Evolutionary conservation across 345 rosid genomes (phyloP).

Genomic region (Raphanus sativus): DNA sequence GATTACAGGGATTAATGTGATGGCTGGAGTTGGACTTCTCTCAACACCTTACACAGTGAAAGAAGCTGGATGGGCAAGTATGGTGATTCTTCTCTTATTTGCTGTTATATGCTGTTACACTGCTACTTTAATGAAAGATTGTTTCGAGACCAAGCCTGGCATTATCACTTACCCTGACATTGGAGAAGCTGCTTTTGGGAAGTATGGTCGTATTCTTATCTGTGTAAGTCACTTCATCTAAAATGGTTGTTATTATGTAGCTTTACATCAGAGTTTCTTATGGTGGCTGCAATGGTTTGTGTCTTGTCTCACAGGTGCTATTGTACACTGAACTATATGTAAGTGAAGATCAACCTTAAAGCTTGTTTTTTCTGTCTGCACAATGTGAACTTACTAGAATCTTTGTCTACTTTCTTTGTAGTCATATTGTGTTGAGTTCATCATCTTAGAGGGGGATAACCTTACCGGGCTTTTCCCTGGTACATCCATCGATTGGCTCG

Average conservation of each 20-base stretch:
- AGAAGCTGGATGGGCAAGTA: conserved; percentile 86
- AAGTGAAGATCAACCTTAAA: conserved; percentile 39
- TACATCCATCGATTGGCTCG: conserved; percentile 58
- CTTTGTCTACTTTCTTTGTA: conserved; percentile 39
- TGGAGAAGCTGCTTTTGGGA: conserved; percentile 96
- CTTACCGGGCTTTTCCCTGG: conserved; percentile 84
- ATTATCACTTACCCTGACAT: conserved; percentile 83
- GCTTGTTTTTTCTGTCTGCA: conserved; percentile 5
- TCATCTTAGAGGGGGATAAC: conserved; percentile 90
- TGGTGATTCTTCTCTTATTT: conserved; percentile 54
- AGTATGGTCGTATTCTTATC: conserved; percentile 70
- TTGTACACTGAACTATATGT: conserved; percentile 82
- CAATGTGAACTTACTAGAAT: conserved; percentile 16
- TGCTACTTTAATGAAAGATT: conserved; percentile 73
- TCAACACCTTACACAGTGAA: conserved; percentile 77
- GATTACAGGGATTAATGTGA: conserved; percentile 63
- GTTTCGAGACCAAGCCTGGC: conserved; percentile 80
- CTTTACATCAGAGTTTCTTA: conserved; percentile 6
- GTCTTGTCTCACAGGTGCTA: conserved; percentile 53
- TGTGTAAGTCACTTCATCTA: conserved; percentile 55
- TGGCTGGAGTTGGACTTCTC: conserved; percentile 94
- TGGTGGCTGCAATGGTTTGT: conserved; percentile 31
- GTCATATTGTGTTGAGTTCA: conserved; percentile 92
- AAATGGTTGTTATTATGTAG: conserved; percentile 16
- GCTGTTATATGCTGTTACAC: conserved; percentile 77